Percentiles rank a stretch among this genome's conserved stretches.
phyloP scores from a whole-genome alignment of 2,329 filamentous ascomycete genomes.

The Rosellinia necatrix region DNA sequence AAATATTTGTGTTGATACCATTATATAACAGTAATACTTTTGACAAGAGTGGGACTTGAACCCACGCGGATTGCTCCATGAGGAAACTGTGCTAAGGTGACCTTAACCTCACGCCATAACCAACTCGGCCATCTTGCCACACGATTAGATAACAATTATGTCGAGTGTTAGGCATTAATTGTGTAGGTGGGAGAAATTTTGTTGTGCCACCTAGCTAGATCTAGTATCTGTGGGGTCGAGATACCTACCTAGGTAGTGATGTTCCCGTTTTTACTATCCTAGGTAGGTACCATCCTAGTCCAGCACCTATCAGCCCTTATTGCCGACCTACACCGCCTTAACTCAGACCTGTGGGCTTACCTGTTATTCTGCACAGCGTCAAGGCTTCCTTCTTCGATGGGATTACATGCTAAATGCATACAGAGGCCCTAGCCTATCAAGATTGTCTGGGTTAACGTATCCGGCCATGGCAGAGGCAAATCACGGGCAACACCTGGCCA shows the following conservation, averaged over 20 bases:
- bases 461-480: conserved; percentile 33
- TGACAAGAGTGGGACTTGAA: conserved; percentile 46
- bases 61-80: conserved; percentile 46
- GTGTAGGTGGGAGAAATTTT: background rate
- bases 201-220: background rate
- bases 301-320: too few species aligned
- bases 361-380: background rate
- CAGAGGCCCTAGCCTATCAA: background rate
- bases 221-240: too few species aligned
- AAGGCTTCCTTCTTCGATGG: background rate
- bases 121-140: conserved; percentile 44
- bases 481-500: conserved; percentile 51
- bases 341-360: too few species aligned
- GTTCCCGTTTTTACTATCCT: too few species aligned
- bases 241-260: too few species aligned
- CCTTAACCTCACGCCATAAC: conserved; percentile 46
- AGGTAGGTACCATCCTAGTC: too few species aligned
- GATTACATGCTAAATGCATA: too few species aligned
- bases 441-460: background rate
- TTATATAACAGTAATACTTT: background rate
- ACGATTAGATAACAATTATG: background rate
- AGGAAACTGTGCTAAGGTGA: conserved; percentile 37
- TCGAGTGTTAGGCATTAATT: conserved; percentile 3
- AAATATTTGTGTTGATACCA: too few species aligned
- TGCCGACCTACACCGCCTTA: conserved; percentile 8